A percentile compares a stretch with the other conserved stretches of the same genome.
Evolutionary conservation across 73 alveolate species (phyloP).

Genomic region (Urostyla sp.): DNA sequence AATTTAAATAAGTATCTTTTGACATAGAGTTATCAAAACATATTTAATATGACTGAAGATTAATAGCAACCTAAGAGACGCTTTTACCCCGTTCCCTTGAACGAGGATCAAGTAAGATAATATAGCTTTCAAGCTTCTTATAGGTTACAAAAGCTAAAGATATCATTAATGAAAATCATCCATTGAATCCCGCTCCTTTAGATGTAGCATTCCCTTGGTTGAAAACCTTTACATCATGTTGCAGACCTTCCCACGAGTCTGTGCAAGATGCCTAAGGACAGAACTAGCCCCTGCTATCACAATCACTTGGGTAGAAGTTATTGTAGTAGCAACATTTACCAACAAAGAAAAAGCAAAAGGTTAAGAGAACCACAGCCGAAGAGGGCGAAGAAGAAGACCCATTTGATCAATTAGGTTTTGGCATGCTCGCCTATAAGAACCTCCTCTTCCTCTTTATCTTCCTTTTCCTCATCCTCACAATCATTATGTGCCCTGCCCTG

Average conservation of each 20-base stretch:
- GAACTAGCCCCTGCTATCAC: no score
- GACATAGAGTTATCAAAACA: no score
- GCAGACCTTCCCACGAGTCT: neutral
- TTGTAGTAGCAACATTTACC: no score
- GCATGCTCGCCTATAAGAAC: slow-evolving; percentile 49
- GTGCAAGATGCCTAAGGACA: neutral
- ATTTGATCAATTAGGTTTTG: slow-evolving; percentile 29
- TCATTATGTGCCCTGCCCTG: slow-evolving; percentile 22
- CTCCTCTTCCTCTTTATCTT: slow-evolving; percentile 8
- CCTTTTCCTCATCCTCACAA: neutral
- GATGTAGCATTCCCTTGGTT: neutral
- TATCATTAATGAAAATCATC: slow-evolving; percentile 6
- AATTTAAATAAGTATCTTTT: no score
- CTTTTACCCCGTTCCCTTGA: no score
- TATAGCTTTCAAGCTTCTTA: neutral
- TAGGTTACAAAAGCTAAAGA: slow-evolving; percentile 17
- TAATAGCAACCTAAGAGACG: no score
- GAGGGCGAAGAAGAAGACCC: slow-evolving; percentile 11
- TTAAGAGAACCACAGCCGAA: neutral
- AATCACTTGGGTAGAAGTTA: no score
- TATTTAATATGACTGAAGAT: no score
- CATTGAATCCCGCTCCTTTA: neutral
- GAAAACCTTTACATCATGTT: neutral
- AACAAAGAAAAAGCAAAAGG: no score
- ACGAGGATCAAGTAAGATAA: no score